These are phyloP conservation scores for Fonsecaea multimorphosa DNA, from an alignment of 2,329 filamentous ascomycete genomes.

Conservation along the genomic window DNA sequence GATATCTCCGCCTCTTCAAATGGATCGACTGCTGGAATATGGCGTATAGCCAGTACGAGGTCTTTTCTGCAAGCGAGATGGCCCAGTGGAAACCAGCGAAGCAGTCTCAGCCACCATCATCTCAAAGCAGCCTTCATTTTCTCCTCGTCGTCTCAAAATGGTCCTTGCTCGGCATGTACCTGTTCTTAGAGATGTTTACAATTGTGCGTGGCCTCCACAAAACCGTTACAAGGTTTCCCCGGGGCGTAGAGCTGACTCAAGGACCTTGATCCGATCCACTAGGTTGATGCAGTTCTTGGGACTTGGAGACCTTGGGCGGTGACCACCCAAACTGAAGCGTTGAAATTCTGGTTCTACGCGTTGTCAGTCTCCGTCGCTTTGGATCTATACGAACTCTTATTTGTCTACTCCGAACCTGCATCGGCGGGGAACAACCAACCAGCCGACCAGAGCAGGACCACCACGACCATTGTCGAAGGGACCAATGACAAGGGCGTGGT, in stretches of 20 bases:
- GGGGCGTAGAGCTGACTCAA: not conserved
- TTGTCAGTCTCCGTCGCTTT: slow-evolving; percentile 60
- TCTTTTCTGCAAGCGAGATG: not conserved
- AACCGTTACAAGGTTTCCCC: slow-evolving; percentile 43
- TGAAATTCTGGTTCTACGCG: slow-evolving; percentile 73
- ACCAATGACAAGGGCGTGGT: not conserved
- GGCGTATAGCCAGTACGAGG: slow-evolving; percentile 53
- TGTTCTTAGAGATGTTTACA: slow-evolving; percentile 69
- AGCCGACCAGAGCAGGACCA: slow-evolving; percentile 6
- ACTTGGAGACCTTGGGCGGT: slow-evolving; percentile 46
- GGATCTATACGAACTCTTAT: slow-evolving; percentile 50
- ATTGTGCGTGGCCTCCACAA: slow-evolving; percentile 59
- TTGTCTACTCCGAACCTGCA: not conserved
- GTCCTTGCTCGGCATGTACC: slow-evolving; percentile 69
- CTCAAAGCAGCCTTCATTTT: slow-evolving; percentile 46
- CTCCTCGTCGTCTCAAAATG: slow-evolving; percentile 63
- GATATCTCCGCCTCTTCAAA: slow-evolving; percentile 72
- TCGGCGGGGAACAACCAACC: slow-evolving; percentile 1
- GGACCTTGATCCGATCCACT: not conserved
- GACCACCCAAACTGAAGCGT: slow-evolving; percentile 63
- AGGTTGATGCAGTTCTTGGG: slow-evolving; percentile 10
- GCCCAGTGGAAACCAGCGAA: slow-evolving; percentile 11
- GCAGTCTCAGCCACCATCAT: slow-evolving; percentile 9
- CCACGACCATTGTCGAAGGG: not conserved
- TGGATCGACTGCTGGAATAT: slow-evolving; percentile 66